phyloP scores from a whole-genome alignment of 495 filamentous ascomycete species.

The Aspergillus biplanus region DNA sequence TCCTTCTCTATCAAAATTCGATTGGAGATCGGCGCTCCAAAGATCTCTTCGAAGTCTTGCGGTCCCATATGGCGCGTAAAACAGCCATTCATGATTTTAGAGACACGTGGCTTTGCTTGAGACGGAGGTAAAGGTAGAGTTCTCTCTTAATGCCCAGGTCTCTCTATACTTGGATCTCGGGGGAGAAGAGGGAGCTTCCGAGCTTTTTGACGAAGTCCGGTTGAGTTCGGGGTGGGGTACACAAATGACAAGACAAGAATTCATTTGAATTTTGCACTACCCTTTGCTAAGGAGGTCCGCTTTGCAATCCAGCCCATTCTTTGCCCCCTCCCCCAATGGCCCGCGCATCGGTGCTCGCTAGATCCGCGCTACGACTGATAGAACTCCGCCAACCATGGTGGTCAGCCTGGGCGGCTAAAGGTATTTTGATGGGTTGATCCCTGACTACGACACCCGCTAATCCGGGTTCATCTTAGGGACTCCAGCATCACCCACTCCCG shows the following conservation, averaged over 20 bases:
- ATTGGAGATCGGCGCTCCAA: conserved; percentile 14
- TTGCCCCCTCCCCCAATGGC: background rate
- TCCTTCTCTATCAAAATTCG: background rate
- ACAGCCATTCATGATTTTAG: conserved; percentile 8
- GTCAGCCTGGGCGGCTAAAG: conserved; percentile 19
- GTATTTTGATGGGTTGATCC: conserved; percentile 16
- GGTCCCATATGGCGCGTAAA: conserved; percentile 26
- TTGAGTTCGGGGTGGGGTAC: conserved; percentile 5
- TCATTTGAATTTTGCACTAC: conserved; percentile 1
- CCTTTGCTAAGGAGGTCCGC: background rate
- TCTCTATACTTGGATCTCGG: conserved; percentile 1
- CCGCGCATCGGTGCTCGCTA: conserved; percentile 6
- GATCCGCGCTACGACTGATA: background rate
- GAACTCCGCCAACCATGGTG: conserved; percentile 13
- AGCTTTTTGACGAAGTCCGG: background rate
- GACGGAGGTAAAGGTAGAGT: conserved; percentile 1
- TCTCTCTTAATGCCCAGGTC: background rate
- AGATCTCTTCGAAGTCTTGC: conserved; percentile 2
- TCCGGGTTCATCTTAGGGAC: conserved; percentile 16
- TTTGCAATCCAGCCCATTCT: background rate
- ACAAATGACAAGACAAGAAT: background rate
- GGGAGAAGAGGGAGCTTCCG: background rate
- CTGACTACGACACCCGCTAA: conserved; percentile 10
- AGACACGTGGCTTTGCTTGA: conserved; percentile 28
- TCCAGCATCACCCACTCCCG: conserved; percentile 25